Percentiles rank a stretch among this genome's conserved stretches.
Evolutionary conservation across 768 basidiomycete species (phyloP).

Genomic region (Suillus clintonianus): DNA sequence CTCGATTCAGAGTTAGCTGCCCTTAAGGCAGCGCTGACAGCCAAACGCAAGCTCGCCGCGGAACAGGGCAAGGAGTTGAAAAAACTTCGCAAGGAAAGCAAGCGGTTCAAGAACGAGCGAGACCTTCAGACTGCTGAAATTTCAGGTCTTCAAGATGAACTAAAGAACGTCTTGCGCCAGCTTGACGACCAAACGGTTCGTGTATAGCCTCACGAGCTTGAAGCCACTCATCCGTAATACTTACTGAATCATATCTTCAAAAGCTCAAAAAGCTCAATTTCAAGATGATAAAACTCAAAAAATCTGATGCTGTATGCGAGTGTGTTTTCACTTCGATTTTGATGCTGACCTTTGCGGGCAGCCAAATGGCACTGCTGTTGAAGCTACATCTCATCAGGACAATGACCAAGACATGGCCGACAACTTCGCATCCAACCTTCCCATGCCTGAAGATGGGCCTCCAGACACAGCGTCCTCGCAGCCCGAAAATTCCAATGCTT

Average conservation of each 20-base stretch:
- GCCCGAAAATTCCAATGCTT: neutral
- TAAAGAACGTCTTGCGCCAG: constrained; percentile 2
- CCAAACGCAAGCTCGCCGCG: neutral
- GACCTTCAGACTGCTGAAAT: constrained; percentile 4
- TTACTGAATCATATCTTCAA: neutral
- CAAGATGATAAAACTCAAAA: neutral
- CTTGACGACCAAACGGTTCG: constrained; percentile 1
- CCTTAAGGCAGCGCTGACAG: neutral
- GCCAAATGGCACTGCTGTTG: neutral
- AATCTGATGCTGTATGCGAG: neutral
- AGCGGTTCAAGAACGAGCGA: neutral
- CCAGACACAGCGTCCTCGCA: neutral
- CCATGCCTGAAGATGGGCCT: neutral
- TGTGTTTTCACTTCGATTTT: neutral
- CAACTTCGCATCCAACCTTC: neutral
- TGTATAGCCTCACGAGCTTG: neutral
- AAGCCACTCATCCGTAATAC: neutral
- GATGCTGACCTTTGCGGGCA: neutral
- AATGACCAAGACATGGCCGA: neutral
- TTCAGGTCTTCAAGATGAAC: constrained; percentile 2
- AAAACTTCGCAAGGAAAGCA: constrained; percentile 5
- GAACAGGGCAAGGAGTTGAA: constrained; percentile 2
- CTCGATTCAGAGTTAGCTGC: neutral
- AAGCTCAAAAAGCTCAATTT: neutral
- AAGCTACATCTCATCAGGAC: neutral